These are phyloP conservation scores for Fusarium citri DNA, from an alignment of 2,329 filamentous ascomycete species.

Conservation along the genomic window DNA sequence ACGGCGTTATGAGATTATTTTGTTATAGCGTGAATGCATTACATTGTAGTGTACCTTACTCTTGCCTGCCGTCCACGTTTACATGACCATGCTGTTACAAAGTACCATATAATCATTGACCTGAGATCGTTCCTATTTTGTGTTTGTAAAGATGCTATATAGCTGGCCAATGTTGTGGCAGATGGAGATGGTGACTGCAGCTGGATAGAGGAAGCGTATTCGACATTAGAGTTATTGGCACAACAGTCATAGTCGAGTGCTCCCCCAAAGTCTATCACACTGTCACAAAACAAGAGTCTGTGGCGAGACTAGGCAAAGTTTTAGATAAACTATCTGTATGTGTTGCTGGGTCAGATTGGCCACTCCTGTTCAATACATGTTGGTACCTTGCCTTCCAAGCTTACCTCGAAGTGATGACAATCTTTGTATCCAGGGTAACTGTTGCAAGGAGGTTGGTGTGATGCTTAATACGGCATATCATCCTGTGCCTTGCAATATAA, in stretches of 20 bases:
- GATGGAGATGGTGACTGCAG: not conserved
- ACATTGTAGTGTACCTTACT: not conserved
- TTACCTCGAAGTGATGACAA: not conserved
- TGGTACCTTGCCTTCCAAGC: not conserved
- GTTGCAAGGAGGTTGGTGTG: not conserved
- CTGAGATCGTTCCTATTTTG: not conserved
- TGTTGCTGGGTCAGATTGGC: not conserved
- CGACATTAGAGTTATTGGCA: not conserved
- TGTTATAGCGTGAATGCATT: slow-evolving; percentile 9
- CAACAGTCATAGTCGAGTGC: not conserved
- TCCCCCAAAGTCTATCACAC: not conserved
- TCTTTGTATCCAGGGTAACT: not conserved
- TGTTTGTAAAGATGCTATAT: not conserved
- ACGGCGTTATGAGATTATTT: slow-evolving; percentile 26
- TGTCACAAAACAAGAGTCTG: not conserved
- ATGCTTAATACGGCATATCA: not conserved
- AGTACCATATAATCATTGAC: not conserved
- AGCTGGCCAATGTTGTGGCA: not conserved
- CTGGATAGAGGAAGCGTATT: not conserved
- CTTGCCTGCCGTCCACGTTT: not conserved
- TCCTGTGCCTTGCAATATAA: not conserved
- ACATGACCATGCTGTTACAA: not conserved
- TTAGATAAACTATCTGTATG: not conserved
- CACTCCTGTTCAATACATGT: not conserved
- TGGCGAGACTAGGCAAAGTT: not conserved